Evolutionary conservation across 2,329 filamentous ascomycete genomes (phyloP), one percentile per base, ranked within the genome.

Genomic region (Fusarium sp.): DNA sequence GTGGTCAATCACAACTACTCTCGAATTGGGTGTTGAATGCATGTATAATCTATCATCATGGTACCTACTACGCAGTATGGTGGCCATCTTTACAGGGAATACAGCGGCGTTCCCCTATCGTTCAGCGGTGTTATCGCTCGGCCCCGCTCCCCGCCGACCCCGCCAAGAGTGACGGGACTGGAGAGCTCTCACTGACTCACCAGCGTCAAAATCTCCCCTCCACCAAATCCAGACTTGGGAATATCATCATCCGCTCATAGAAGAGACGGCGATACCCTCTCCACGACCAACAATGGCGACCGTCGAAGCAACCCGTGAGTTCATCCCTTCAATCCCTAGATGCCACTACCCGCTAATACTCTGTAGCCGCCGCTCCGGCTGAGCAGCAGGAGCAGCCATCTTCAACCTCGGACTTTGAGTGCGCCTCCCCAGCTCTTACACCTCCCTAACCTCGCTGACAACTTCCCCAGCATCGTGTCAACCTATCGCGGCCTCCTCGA

Each of bases 401-500:
- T 29, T 68, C 76, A 22, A 73, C 65, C 18, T 38, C 72, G 58
- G 68, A 76, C 57, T 81, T 81, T 29, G 79, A 81, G 79, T 81
- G 20, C 64, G 79, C 71, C 29, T 18, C 59, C 18, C 22, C 33
- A 22, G 29, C 9, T 9, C 31, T 16, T 20, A 18, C 45, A 36
- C 6, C 4, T 20, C 1, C 3, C 14, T 27, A 25, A 29, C 38
- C 27, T 10, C 50, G 25, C 67, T 73, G 61, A 66, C 22, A 33
- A 14, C 13, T 54, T 5, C 0, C 16, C 0, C 22, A 89, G 88
- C 80, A 90, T 91, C 76, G 89, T 91, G 69, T 82, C 84, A 29
- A 86, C 87, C 25, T 91, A 91, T 80, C 83, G 86, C 74, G 82
- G 84, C 69, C 86, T 91, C 68, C 87, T 91, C 59, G 82, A 84